Evolutionary conservation across 768 basidiomycete genomes (phyloP).

Genomic region (Tulasnella calospora): DNA sequence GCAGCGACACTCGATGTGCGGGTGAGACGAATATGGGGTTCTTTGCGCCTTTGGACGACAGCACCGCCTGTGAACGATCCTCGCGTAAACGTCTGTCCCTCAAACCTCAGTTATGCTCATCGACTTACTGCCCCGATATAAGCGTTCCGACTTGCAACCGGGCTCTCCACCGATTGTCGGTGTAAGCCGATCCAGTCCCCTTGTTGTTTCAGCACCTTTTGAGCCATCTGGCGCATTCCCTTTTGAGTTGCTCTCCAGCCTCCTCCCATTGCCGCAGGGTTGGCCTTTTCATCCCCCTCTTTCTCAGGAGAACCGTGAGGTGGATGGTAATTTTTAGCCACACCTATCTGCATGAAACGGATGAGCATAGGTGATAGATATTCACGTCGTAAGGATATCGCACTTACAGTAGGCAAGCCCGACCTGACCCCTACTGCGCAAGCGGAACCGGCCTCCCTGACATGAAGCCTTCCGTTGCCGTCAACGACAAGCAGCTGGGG

Average conservation of each 20-base stretch:
- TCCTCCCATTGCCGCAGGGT: neutral
- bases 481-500: conserved; percentile 35
- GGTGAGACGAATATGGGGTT: conserved; percentile 33
- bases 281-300: neutral
- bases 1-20: conserved; percentile 32
- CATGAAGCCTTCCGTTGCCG: conserved; percentile 35
- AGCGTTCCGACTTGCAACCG: neutral
- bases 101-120: neutral
- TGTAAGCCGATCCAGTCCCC: conserved; percentile 27
- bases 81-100: neutral
- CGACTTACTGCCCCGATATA: conserved; percentile 27
- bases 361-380: no score
- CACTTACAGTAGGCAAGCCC: conserved; percentile 32
- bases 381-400: neutral
- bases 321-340: conserved; percentile 28
- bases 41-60: conserved; percentile 26
- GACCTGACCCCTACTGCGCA: conserved; percentile 31
- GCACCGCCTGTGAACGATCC: conserved; percentile 4
- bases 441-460: conserved; percentile 33
- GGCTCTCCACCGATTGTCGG: neutral
- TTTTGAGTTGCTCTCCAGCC: conserved; percentile 24
- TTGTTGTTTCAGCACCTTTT: neutral
- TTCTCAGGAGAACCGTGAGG: neutral
- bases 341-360: conserved; percentile 19
- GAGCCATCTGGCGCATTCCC: conserved; percentile 24